Conservation (phyloP, 257 asterid genomes). For the Primulina eburnea region DNA sequence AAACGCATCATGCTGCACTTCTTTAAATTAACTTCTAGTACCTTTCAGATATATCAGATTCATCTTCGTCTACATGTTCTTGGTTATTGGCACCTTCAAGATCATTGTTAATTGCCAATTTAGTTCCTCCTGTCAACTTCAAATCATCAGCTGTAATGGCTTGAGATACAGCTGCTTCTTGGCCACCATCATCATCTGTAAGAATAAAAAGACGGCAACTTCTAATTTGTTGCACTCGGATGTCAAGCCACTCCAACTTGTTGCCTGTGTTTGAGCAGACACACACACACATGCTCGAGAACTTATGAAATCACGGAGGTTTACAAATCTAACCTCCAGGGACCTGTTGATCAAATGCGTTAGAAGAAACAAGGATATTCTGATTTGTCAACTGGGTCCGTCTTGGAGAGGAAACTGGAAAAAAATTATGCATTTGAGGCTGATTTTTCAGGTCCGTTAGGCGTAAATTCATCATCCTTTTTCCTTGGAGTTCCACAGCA, state of each 20-base stretch:
- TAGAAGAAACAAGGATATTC: slow-evolving; percentile 30
- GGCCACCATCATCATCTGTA: slow-evolving; percentile 38
- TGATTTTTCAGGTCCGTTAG: slow-evolving; percentile 61
- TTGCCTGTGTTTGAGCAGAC: too few species aligned
- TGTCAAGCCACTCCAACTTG: background rate
- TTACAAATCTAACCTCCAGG: slow-evolving; percentile 43
- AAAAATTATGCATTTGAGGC: slow-evolving; percentile 39
- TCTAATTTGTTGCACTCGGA: background rate
- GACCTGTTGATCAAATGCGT: slow-evolving; percentile 38
- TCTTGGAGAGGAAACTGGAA: slow-evolving; percentile 41
- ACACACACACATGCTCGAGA: background rate
- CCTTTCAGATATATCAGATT: slow-evolving; percentile 52
- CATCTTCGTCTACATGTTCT: slow-evolving; percentile 33
- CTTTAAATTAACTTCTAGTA: slow-evolving; percentile 18
- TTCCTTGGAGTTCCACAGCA: slow-evolving; percentile 73
- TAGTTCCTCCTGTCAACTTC: slow-evolving; percentile 34
- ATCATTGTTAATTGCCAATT: slow-evolving; percentile 23
- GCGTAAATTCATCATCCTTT: slow-evolving; percentile 70
- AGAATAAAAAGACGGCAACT: background rate
- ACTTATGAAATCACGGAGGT: background rate
- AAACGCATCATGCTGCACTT: background rate
- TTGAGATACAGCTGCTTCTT: slow-evolving; percentile 31
- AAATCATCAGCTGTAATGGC: slow-evolving; percentile 28
- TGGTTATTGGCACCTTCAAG: slow-evolving; percentile 35
- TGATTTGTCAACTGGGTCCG: slow-evolving; percentile 47